Conservation (phyloP, 208 protist species). For the Angomonas ambiguus region DNA sequence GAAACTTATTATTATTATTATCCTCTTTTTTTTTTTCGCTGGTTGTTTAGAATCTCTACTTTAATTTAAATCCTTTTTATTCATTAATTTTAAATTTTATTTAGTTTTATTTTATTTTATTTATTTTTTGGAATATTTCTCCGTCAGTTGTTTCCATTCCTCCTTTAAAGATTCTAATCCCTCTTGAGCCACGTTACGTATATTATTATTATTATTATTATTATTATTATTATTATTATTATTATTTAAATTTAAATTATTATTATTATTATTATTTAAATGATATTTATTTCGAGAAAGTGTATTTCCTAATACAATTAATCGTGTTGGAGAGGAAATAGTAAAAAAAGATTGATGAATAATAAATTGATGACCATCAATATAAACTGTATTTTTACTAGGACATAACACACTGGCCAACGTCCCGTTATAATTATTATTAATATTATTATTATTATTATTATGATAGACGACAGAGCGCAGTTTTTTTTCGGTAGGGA, state of each 20-base stretch:
- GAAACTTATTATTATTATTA: constrained; percentile 7
- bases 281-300: constrained; percentile 15
- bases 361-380: constrained; percentile 73
- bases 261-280: constrained; percentile 3
- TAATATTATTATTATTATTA: constrained; percentile 4
- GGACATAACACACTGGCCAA: constrained; percentile 42
- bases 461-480: no score
- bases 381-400: constrained; percentile 48
- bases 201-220: no score
- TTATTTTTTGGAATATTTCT: no score
- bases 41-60: no score
- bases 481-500: no score
- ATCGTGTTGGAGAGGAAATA: constrained; percentile 60
- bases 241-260: constrained; percentile 5
- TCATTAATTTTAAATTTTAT: no score
- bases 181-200: no score
- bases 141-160: not conserved
- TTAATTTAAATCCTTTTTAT: no score
- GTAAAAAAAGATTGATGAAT: constrained; percentile 59
- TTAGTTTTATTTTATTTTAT: no score
- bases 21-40: not conserved
- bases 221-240: no score
- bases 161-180: no score
- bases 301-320: constrained; percentile 61
- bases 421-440: constrained; percentile 25